These are phyloP conservation scores for Aspergillus persii DNA, from an alignment of 2,329 filamentous ascomycete genomes.

Conservation along the genomic window DNA sequence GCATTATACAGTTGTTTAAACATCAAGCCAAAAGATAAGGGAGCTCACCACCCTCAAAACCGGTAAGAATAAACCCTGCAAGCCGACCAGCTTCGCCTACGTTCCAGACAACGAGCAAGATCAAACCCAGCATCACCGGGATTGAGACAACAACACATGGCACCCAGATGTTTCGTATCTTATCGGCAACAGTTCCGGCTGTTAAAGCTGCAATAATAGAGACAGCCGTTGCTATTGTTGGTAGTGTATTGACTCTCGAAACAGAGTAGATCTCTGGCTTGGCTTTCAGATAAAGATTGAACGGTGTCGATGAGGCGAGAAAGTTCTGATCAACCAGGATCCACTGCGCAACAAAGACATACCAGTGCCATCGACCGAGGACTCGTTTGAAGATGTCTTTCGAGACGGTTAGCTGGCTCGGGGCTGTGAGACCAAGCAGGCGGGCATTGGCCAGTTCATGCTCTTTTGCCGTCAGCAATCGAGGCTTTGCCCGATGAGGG, in stretches of 20 bases:
- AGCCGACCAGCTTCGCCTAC: background rate
- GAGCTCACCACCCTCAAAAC: background rate
- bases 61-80: background rate
- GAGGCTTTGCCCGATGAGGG: background rate
- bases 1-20: constrained; percentile 12
- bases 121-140: background rate
- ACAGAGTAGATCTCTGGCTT: constrained; percentile 38
- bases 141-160: background rate
- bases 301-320: constrained; percentile 34
- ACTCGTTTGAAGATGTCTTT: constrained; percentile 38
- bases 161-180: background rate
- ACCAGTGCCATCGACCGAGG: constrained; percentile 42
- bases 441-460: background rate
- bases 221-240: constrained; percentile 41
- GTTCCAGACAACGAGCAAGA: background rate
- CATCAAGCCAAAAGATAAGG: background rate
- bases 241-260: constrained; percentile 42
- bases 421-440: background rate
- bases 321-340: constrained; percentile 40
- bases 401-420: constrained; percentile 20
- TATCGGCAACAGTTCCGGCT: background rate
- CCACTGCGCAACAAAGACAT: constrained; percentile 41
- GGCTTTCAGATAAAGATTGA: constrained; percentile 43
- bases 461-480: background rate
- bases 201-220: constrained; percentile 23